Evolutionary conservation across 2,329 filamentous ascomycete genomes (phyloP), one percentile per base, ranked within the genome.

Genomic region (Phaeosphaeriaceae sp.): DNA sequence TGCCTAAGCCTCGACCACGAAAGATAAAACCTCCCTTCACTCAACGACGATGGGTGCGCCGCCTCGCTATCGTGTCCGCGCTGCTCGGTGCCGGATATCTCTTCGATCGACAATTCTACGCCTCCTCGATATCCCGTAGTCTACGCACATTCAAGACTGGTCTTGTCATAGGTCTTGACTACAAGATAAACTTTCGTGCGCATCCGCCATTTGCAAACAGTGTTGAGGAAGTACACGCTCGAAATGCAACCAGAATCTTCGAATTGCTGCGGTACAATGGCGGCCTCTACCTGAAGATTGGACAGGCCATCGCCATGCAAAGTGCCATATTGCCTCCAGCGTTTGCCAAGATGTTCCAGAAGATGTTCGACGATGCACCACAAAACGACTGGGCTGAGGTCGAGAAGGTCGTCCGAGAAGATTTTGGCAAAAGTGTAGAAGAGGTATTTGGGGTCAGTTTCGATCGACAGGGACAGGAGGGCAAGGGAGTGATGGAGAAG

Each of bases 271-370:
- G 91, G 24, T 82, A 86, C 54, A 99, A 99, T 83, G 94, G 95
- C 59, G 95, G 95, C 0, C 80, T 99, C 19, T 99, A 98, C 74
- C 84, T 98, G 73, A 99, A 99, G 84, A 97, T 99, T 57, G 95
- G 95, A 0, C 95, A 99, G 82, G 95, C 95, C 4, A 94, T 99
- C 66, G 95, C 94, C 15, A 98, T 98, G 95, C 95, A 99, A 83
- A 94, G 91, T 66, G 94, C 94, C 0, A 89, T 98, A 24, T 81
- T 99, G 61, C 95, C 95, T 24, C 91, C 93, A 0, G 93, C 97
- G 78, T 98, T 98, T 69, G 93, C 97, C 81, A 89, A 89, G 71
- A 98, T 97, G 93, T 99, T 99, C 74, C 84, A 90, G 21, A 86
- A 90, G 71, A 97, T 99, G 92, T 99, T 98, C 75, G 95, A 98